Percentiles rank a stretch among this genome's conserved stretches.
phyloP scores from a whole-genome alignment of 2,329 filamentous ascomycete species.

The Arthroderma uncinatum region DNA sequence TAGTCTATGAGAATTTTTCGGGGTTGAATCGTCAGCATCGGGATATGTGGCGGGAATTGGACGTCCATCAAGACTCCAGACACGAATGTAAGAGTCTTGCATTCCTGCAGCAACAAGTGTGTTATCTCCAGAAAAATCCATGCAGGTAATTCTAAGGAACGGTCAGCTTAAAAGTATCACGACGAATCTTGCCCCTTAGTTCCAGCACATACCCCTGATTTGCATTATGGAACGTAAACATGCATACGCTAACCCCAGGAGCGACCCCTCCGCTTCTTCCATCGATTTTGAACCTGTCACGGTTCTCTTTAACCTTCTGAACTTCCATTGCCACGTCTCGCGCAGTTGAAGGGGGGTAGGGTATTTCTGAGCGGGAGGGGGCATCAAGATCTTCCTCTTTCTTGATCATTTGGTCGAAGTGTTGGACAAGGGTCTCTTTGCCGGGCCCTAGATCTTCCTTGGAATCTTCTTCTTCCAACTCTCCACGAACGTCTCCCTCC shows the following conservation, averaged over 20 bases:
- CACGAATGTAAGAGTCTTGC: slow-evolving; percentile 85
- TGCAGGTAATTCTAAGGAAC: slow-evolving; percentile 60
- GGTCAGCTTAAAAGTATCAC: slow-evolving; percentile 16
- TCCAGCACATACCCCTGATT: slow-evolving; percentile 59
- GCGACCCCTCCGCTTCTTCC: slow-evolving; percentile 72
- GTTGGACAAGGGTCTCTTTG: slow-evolving; percentile 64
- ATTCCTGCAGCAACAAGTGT: slow-evolving; percentile 80
- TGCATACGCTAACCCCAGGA: slow-evolving; percentile 75
- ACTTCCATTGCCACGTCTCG: slow-evolving; percentile 90
- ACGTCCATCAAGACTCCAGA: slow-evolving; percentile 84
- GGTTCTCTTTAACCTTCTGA: slow-evolving; percentile 82
- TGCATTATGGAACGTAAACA: slow-evolving; percentile 98
- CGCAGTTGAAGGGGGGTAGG: slow-evolving; percentile 75
- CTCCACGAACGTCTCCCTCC: slow-evolving; percentile 73
- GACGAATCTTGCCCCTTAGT: background rate
- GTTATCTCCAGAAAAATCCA: slow-evolving; percentile 90
- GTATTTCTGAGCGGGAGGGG: slow-evolving; percentile 66
- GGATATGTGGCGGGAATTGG: slow-evolving; percentile 58
- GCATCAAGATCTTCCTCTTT: slow-evolving; percentile 78
- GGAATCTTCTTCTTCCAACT: slow-evolving; percentile 76
- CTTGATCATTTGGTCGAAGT: slow-evolving; percentile 81
- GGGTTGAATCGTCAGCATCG: slow-evolving; percentile 44
- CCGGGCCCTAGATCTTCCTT: slow-evolving; percentile 61
- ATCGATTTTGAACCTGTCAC: slow-evolving; percentile 83
- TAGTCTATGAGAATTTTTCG: slow-evolving; percentile 60